Evolutionary conservation across 805 yeast genomes (phyloP), one percentile per base, ranked within the genome.

Genomic region (Torulaspora microellipsoides): DNA sequence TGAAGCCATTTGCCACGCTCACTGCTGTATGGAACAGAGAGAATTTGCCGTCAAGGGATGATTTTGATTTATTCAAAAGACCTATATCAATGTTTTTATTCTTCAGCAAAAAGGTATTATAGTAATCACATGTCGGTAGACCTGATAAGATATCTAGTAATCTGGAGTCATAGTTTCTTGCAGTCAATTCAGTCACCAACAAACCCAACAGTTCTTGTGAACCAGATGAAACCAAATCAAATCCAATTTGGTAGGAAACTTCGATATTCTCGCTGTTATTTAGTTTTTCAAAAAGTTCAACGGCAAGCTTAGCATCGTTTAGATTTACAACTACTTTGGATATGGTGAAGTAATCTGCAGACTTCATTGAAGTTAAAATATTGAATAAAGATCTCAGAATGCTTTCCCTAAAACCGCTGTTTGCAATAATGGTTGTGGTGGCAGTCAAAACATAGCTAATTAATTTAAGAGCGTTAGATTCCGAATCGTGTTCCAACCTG

Each of bases 21-120:
- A 93, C 89, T 7, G 97, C 99, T 17, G 95, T 83, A 69, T 93
- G 99, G 76, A 86, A 90, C 52, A 93, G 79, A 10, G 99, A 93
- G 61, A 80, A 85, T 67, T 96, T 81, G 36, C 95, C 95, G 62
- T 93, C 99, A 52, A 93, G 72, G 8, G 78, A 73, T 45, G 80
- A 76, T 65, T 88, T 89, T 6, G 96, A 77, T 58, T 84, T 84
- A 65, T 85, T 85, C 58, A 93, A 73, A 45, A 91, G 81, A 39
- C 83, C 76, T 44, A 81, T 71, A 64, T 93, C 98, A 29, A 96
- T 84, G 66, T 86, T 85, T 69, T 87, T 86, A 68, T 91, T 85
- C 60, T 85, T 81, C 66, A 80, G 78, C 54, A 93, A 70, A 63
- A 93, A 93, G 1, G 98, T 89, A 52, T 87, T 81, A 60, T 86